A percentile compares a stretch with the other conserved stretches of the same genome.
Conservation (phyloP, 495 filamentous ascomycete species). For the Tuber calosporum region DNA sequence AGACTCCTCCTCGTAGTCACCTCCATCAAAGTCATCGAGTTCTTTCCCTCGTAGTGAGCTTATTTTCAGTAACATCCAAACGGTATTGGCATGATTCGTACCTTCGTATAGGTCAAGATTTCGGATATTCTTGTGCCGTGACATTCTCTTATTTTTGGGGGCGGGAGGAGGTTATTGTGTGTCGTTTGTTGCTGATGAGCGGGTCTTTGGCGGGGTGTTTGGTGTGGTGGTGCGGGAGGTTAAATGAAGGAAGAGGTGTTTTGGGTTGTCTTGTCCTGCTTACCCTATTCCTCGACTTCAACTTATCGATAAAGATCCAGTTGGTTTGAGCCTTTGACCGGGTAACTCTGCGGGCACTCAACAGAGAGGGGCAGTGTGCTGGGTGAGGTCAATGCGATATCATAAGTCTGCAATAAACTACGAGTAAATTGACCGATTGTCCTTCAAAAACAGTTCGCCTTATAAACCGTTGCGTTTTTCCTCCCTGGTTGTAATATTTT, state of each 20-base stretch:
- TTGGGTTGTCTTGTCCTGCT: neutral
- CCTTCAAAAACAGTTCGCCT: too few relatives aligned
- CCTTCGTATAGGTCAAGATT: constrained; percentile 54
- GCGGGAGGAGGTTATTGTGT: neutral
- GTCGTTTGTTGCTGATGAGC: neutral
- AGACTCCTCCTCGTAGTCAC: constrained; percentile 44
- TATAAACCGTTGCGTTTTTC: too few relatives aligned
- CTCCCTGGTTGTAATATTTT: too few relatives aligned
- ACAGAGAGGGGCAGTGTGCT: too few relatives aligned
- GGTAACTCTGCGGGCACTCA: neutral
- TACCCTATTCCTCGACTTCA: neutral
- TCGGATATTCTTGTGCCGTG: constrained; percentile 55
- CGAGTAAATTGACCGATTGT: too few relatives aligned
- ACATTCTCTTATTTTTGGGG: constrained; percentile 47
- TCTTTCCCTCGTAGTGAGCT: constrained; percentile 40
- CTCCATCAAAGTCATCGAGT: constrained; percentile 56
- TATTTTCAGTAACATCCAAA: neutral
- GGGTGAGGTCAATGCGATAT: too few relatives aligned
- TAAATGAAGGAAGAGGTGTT: neutral
- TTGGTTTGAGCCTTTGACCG: neutral
- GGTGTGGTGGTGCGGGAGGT: neutral
- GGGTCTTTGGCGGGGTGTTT: neutral
- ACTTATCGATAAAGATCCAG: too few relatives aligned
- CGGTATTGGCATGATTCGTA: neutral
- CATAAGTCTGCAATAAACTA: too few relatives aligned